Evolutionary conservation across 306 rosid genomes (phyloP).

Genomic region (Comarum palustre): DNA sequence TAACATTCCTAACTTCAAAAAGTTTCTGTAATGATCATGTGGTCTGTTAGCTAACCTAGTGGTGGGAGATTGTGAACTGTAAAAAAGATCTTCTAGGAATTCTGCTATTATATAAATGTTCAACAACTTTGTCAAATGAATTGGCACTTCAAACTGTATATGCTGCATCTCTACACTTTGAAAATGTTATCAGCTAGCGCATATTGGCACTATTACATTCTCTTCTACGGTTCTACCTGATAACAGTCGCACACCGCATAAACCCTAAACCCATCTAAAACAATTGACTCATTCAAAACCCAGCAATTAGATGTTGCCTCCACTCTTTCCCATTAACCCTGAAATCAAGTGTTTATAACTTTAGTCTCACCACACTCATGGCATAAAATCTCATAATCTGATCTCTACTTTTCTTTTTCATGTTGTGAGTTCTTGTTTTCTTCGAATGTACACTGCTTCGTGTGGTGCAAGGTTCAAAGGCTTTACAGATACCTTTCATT

Average conservation of each 20-base stretch:
- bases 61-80: neutral
- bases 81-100: neutral
- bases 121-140: neutral
- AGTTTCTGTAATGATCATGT: neutral
- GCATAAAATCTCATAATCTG: neutral
- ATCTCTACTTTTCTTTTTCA: neutral
- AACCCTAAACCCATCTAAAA: neutral
- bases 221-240: neutral
- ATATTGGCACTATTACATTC: neutral
- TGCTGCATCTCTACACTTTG: neutral
- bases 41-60: neutral
- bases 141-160: neutral
- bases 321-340: neutral
- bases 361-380: neutral
- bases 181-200: neutral
- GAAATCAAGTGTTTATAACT: neutral
- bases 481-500: neutral
- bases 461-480: no score
- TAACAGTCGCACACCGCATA: neutral
- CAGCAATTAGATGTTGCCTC: constrained; percentile 3
- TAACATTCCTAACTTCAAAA: no score
- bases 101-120: neutral
- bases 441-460: neutral
- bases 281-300: neutral
- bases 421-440: neutral